phyloP scores from a whole-genome alignment of 305 asterid genomes.

The Fraxinus baroniana region DNA sequence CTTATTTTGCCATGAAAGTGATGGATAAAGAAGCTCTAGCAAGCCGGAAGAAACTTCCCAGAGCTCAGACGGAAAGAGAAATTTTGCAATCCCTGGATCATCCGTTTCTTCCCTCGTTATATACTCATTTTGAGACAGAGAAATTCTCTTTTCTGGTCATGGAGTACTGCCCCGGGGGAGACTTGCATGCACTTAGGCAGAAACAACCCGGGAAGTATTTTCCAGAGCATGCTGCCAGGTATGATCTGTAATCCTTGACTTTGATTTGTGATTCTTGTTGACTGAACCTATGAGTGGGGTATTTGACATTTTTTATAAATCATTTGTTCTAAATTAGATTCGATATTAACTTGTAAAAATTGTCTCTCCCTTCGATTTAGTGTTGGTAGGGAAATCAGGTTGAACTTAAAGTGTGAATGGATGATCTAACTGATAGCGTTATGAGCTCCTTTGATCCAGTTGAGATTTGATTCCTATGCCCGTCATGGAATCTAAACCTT shows the following conservation, averaged over 20 bases:
- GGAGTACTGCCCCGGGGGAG: conserved; percentile 65
- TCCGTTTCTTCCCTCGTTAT: conserved; percentile 57
- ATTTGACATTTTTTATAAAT: background rate
- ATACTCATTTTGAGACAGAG: conserved; percentile 53
- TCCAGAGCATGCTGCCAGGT: conserved; percentile 61
- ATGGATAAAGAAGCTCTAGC: conserved; percentile 50
- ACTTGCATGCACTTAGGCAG: conserved; percentile 54
- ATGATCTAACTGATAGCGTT: background rate
- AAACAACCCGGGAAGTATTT: conserved; percentile 54
- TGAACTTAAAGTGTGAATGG: background rate
- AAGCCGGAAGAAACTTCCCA: conserved; percentile 49
- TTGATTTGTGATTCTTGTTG: conserved; percentile 20
- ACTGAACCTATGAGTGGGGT: background rate
- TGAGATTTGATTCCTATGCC: background rate
- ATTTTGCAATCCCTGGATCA: conserved; percentile 54
- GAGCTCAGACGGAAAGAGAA: conserved; percentile 63
- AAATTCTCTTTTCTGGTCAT: conserved; percentile 52
- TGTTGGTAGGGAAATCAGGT: background rate
- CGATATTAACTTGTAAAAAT: background rate
- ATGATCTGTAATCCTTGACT: too few relatives aligned
- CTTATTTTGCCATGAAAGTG: conserved; percentile 60
- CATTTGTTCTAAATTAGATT: background rate
- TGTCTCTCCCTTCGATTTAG: background rate
- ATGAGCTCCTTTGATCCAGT: background rate
- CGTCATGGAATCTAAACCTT: too few relatives aligned